Percentiles rank a stretch among this genome's conserved stretches.
Evolutionary conservation across 768 basidiomycete genomes (phyloP).

Genomic region (Podaxis sp.): DNA sequence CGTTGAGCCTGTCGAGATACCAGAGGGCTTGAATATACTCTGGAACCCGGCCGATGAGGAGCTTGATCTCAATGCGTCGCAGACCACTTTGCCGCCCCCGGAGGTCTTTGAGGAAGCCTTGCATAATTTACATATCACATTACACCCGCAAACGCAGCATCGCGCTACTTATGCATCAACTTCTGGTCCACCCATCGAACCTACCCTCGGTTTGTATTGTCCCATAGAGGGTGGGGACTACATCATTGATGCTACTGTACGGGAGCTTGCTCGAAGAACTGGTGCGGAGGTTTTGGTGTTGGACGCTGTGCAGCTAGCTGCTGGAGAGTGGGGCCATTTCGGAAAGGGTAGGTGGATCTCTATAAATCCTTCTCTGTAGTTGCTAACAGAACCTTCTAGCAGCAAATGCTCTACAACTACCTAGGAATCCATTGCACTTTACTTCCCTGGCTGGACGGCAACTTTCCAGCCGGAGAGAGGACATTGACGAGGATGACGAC

Average conservation of each 20-base stretch:
- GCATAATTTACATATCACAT: conserved; percentile 70
- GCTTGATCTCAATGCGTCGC: conserved; percentile 25
- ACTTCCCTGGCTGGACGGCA: conserved; percentile 27
- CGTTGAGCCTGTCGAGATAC: conserved; percentile 47
- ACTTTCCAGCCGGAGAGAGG: conserved; percentile 31
- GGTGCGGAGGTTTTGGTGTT: conserved; percentile 82
- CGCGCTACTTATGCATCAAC: conserved; percentile 59
- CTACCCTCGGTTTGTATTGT: conserved; percentile 82
- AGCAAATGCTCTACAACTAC: conserved; percentile 63
- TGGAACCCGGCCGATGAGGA: conserved; percentile 54
- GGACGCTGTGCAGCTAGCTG: conserved; percentile 81
- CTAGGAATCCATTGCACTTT: conserved; percentile 77
- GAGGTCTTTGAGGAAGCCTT: conserved; percentile 76
- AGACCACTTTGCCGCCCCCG: conserved; percentile 57
- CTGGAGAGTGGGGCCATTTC: conserved; percentile 85
- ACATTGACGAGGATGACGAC: conserved; percentile 41
- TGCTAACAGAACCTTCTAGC: conserved; percentile 39
- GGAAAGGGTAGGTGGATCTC: conserved; percentile 57
- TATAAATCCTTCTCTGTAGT: conserved; percentile 7
- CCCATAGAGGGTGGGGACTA: conserved; percentile 86
- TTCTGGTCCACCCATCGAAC: conserved; percentile 60
- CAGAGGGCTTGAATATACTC: conserved; percentile 58
- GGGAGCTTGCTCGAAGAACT: conserved; percentile 69
- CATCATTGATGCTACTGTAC: conserved; percentile 75
- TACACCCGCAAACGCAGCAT: conserved; percentile 83